Evolutionary conservation across 2,329 filamentous ascomycete genomes (phyloP).

Genomic region (Aspergillus puulaauensis): DNA sequence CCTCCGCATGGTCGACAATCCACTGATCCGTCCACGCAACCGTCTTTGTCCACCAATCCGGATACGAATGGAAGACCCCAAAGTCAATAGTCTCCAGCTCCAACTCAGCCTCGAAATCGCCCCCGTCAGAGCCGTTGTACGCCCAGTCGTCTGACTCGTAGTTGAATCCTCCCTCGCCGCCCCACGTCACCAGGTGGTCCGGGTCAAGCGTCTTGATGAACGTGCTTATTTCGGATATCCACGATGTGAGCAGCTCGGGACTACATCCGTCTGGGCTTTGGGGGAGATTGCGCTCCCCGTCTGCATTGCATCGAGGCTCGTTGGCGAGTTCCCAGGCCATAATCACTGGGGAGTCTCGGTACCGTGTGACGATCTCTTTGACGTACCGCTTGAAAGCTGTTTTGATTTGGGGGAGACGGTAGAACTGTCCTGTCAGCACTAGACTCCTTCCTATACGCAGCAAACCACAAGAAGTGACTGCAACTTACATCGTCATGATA

Average conservation of each 20-base stretch:
- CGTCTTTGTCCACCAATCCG: slow-evolving; percentile 18
- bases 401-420: slow-evolving; percentile 13
- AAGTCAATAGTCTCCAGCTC: slow-evolving; percentile 14
- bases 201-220: slow-evolving; percentile 16
- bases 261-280: slow-evolving; percentile 7
- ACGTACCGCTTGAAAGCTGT: slow-evolving; percentile 15
- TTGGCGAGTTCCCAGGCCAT: slow-evolving; percentile 18
- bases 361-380: slow-evolving; percentile 14
- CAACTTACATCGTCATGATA: slow-evolving; percentile 13
- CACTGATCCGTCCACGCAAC: slow-evolving; percentile 16
- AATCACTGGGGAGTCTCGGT: slow-evolving; percentile 10
- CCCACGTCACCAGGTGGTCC: slow-evolving; percentile 17
- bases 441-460: not conserved
- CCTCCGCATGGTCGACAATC: slow-evolving; percentile 10
- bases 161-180: slow-evolving; percentile 17
- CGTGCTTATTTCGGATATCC: slow-evolving; percentile 17
- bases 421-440: slow-evolving; percentile 8
- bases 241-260: slow-evolving; percentile 10
- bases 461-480: too few species aligned
- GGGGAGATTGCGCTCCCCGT: slow-evolving; percentile 13
- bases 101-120: slow-evolving; percentile 14
- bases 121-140: slow-evolving; percentile 13
- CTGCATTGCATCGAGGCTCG: slow-evolving; percentile 16
- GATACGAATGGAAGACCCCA: slow-evolving; percentile 16
- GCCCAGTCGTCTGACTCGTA: slow-evolving; percentile 16